Evolutionary conservation across 2,329 filamentous ascomycete genomes (phyloP).

Genomic region (Periconia sp.): DNA sequence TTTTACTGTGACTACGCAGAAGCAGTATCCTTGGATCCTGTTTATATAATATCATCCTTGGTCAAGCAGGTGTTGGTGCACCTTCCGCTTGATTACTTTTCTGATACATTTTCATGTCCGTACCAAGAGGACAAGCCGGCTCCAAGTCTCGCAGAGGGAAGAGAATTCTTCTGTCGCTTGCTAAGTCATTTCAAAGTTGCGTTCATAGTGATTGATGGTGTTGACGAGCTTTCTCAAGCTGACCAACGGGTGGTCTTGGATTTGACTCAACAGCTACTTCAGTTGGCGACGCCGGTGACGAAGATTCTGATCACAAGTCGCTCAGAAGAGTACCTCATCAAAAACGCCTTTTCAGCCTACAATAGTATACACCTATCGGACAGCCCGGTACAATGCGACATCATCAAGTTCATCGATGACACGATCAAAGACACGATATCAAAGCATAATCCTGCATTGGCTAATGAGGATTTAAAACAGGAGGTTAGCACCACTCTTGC

Average conservation of each 20-base stretch:
- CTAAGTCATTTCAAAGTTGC: constrained; percentile 2
- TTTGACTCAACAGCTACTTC: constrained; percentile 4
- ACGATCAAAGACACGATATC: constrained; percentile 2
- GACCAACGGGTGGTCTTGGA: constrained; percentile 2
- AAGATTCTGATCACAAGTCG: constrained; percentile 22
- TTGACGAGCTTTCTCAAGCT: constrained; percentile 18
- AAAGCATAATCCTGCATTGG: constrained; percentile 5
- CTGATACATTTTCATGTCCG: constrained; percentile 7
- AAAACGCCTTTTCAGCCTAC: constrained; percentile 1
- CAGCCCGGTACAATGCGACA: constrained; percentile 5
- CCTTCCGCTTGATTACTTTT: constrained; percentile 12
- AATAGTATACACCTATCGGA: constrained; percentile 7
- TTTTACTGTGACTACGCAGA: constrained; percentile 23
- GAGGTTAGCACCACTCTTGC: constrained; percentile 16
- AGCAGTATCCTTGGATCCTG: constrained; percentile 12
- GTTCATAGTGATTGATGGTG: constrained; percentile 20
- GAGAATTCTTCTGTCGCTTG: neutral
- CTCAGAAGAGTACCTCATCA: constrained; percentile 9
- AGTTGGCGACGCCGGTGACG: neutral
- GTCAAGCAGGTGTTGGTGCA: constrained; percentile 16
- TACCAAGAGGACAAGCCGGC: neutral
- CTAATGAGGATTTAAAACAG: constrained; percentile 10
- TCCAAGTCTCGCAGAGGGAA: neutral
- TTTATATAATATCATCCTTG: constrained; percentile 11
- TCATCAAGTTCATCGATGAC: constrained; percentile 11